Evolutionary conservation across 192 early-diverging fungal genomes (phyloP).

Genomic region (Coemansia sp.): DNA sequence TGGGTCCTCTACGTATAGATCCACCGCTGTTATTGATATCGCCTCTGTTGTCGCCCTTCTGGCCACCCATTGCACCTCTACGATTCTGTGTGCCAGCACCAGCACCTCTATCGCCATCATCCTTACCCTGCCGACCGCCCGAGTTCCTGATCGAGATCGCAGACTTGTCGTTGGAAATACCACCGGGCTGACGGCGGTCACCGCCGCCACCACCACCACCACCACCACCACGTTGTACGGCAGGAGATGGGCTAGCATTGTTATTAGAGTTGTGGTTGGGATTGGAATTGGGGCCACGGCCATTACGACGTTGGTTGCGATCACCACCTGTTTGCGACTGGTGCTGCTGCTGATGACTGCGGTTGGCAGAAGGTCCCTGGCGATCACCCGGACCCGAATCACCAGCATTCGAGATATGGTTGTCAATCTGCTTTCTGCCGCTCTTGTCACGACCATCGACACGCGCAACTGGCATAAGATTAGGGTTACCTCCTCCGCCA

Average conservation of each 20-base stretch:
- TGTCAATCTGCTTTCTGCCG: too few relatives aligned
- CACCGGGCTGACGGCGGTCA: background rate
- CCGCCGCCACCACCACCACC: slow-evolving; percentile 7
- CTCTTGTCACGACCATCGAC: background rate
- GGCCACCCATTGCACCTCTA: slow-evolving; percentile 11
- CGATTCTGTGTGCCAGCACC: slow-evolving; percentile 1
- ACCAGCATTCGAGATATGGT: too few relatives aligned
- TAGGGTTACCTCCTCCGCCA: background rate
- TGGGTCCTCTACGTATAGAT: slow-evolving; percentile 17
- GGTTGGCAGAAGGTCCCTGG: background rate
- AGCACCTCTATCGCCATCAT: background rate
- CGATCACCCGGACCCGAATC: background rate
- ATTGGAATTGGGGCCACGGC: too few relatives aligned
- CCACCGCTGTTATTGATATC: background rate
- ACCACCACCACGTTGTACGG: background rate
- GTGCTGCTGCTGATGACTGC: slow-evolving; percentile 7
- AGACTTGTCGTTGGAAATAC: background rate
- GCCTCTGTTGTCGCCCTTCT: background rate
- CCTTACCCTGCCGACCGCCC: slow-evolving; percentile 12
- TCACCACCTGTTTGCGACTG: background rate
- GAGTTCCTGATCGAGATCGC: slow-evolving; percentile 1
- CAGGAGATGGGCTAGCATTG: too few relatives aligned
- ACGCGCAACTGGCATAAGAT: background rate
- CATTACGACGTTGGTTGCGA: background rate
- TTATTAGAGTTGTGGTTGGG: too few relatives aligned